Evolutionary conservation across 1,139 yeast species (phyloP), one percentile per base, ranked within the genome.

Genomic region (Diutina siamensis): DNA sequence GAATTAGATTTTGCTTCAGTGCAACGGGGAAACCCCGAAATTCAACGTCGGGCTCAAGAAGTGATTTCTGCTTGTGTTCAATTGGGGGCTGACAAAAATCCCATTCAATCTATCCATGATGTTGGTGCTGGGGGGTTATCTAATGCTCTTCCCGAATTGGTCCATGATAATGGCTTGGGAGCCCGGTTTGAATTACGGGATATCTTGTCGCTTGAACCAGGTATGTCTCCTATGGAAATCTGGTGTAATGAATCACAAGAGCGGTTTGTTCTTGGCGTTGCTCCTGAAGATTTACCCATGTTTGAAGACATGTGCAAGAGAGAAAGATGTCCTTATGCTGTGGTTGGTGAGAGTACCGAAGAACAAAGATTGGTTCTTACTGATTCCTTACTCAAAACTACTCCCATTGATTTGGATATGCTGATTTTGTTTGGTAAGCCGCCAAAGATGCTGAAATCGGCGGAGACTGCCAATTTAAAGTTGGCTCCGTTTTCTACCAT

Each of bases 201-300:
- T 48, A 83, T 94, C 48, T 78, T 95, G 48, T 82, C 89, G 35
- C 76, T 88, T 53, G 99, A 94, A 64, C 95, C 96, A 44, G 95
- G 97, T 48, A 88, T 94, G 97, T 89, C 97, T 9, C 97, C 99
- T 47, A 86, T 92, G 95, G 98, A 94, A 68, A 88, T 94, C 55
- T 94, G 99, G 99, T 94, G 99, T 76, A 89, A 94, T 58, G 99
- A 94, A 67, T 94, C 98, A 4, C 99, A 94, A 68, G 99, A 94
- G 65, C 80, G 99, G 64, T 94, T 89, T 59, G 98, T 94, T 27
- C 65, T 94, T 58, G 98, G 95, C 52, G 95, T 92, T 51, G 76
- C 89, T 12, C 88, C 87, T 47, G 81, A 80, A 51, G 85, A 88
- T 60, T 67, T 92, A 52, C 78, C 76, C 3, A 57, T 71, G 21